phyloP scores from a whole-genome alignment of 129 eudicot genomes.

The Kitagawia praeruptora region DNA sequence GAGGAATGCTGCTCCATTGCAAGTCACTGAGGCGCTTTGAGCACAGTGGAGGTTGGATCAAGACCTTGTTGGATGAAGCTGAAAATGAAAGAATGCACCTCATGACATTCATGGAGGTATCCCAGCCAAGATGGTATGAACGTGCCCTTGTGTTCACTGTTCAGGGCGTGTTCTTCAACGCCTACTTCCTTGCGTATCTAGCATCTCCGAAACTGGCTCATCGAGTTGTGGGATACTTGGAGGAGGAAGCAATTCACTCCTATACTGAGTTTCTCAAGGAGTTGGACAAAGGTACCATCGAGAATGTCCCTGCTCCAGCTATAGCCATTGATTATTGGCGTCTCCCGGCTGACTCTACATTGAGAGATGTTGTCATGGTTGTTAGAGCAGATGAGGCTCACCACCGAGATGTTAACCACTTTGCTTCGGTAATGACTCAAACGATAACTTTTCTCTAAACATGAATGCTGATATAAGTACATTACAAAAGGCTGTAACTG shows the following conservation, averaged over 20 bases:
- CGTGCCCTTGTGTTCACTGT: constrained; percentile 44
- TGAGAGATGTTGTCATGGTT: constrained; percentile 85
- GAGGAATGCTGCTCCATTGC: constrained; percentile 49
- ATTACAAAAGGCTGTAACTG: not conserved
- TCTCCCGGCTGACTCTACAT: constrained; percentile 58
- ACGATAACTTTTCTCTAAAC: not conserved
- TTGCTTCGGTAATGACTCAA: constrained; percentile 58
- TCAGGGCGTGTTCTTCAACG: constrained; percentile 48
- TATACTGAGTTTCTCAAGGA: constrained; percentile 93
- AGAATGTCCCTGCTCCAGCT: constrained; percentile 92
- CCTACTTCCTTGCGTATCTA: constrained; percentile 41
- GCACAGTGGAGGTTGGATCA: constrained; percentile 62
- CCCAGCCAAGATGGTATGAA: constrained; percentile 41
- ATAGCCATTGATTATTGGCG: constrained; percentile 98
- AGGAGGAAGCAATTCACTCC: constrained; percentile 95
- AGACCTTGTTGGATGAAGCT: constrained; percentile 48
- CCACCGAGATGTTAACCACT: constrained; percentile 98
- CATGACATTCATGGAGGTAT: constrained; percentile 44
- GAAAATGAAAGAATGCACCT: constrained; percentile 58
- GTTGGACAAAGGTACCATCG: constrained; percentile 74
- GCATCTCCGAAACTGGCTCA: constrained; percentile 53
- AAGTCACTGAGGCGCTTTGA: constrained; percentile 52
- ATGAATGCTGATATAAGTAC: not conserved
- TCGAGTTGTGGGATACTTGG: constrained; percentile 51
- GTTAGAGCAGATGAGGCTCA: constrained; percentile 98